A percentile compares a stretch with the other conserved stretches of the same genome.
Conservation (phyloP, 2,329 filamentous ascomycete species). For the Trichoderma harzianum region DNA sequence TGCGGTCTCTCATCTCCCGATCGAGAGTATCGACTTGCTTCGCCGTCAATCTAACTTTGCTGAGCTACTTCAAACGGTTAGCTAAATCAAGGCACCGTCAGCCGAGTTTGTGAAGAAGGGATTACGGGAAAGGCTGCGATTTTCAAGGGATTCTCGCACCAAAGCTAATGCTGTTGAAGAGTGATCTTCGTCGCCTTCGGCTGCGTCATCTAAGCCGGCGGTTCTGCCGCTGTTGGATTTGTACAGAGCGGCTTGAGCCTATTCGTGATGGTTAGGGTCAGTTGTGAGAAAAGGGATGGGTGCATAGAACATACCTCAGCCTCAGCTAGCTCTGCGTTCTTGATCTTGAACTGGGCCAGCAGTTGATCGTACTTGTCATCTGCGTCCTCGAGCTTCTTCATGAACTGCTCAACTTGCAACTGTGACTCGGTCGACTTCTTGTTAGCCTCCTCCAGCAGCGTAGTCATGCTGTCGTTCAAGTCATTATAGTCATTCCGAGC, state of each 20-base stretch:
- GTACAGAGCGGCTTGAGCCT: conserved; percentile 46
- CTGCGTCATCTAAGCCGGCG: conserved; percentile 32
- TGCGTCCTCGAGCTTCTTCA: conserved; percentile 45
- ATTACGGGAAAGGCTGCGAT: conserved; percentile 30
- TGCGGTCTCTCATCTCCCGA: conserved; percentile 54
- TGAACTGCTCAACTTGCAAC: conserved; percentile 46
- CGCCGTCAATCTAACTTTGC: conserved; percentile 43
- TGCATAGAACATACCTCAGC: conserved; percentile 45
- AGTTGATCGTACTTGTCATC: conserved; percentile 48
- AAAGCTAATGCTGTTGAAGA: conserved; percentile 64
- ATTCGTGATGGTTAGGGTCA: background rate
- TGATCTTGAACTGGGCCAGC: conserved; percentile 57
- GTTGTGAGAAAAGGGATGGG: background rate
- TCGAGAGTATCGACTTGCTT: conserved; percentile 53
- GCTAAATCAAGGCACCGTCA: conserved; percentile 20
- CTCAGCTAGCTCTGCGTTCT: conserved; percentile 62
- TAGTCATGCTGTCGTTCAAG: conserved; percentile 60
- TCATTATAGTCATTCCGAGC: conserved; percentile 59
- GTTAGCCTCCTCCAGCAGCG: conserved; percentile 57
- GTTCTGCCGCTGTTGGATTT: conserved; percentile 50
- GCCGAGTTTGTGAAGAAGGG: conserved; percentile 20
- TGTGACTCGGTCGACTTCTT: conserved; percentile 51
- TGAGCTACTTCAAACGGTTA: conserved; percentile 36
- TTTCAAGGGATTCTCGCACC: conserved; percentile 57
- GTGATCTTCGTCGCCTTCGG: conserved; percentile 59